phyloP scores from a whole-genome alignment of 441 rosid genomes.

The Croton laevigatus region DNA sequence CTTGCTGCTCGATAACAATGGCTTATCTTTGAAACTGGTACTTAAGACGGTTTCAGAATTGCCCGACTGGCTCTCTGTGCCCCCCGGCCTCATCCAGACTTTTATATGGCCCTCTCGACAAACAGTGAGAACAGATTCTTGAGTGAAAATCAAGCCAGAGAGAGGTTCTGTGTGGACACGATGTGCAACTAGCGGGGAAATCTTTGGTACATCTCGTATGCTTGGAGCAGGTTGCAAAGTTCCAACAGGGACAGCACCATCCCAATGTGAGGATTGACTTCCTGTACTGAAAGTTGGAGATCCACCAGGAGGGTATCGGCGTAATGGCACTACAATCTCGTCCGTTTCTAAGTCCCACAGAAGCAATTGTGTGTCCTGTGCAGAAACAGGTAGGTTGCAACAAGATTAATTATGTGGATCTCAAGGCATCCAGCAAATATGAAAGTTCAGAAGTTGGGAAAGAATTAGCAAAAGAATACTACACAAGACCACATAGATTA shows the following conservation, averaged over 20 bases:
- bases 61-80: constrained; percentile 51
- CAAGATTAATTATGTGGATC: constrained; percentile 4
- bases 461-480: not conserved
- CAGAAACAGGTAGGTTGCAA: constrained; percentile 21
- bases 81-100: constrained; percentile 86
- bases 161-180: constrained; percentile 93
- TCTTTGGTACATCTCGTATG: constrained; percentile 85
- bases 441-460: not conserved
- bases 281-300: constrained; percentile 97
- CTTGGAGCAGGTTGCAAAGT: constrained; percentile 90
- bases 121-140: constrained; percentile 75
- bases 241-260: constrained; percentile 62
- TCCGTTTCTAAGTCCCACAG: constrained; percentile 99
- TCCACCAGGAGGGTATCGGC: constrained; percentile 87
- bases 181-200: constrained; percentile 79
- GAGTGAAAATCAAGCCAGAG: constrained; percentile 80
- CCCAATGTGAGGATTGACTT: constrained; percentile 98
- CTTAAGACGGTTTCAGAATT: constrained; percentile 49
- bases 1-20: constrained; percentile 53
- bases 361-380: constrained; percentile 89
- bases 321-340: constrained; percentile 93
- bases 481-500: not conserved
- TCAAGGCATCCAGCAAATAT: not conserved
- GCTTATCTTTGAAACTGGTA: constrained; percentile 67
- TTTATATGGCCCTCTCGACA: constrained; percentile 91